phyloP scores from a whole-genome alignment of 768 basidiomycete genomes.

The Hydnum rufescens region DNA sequence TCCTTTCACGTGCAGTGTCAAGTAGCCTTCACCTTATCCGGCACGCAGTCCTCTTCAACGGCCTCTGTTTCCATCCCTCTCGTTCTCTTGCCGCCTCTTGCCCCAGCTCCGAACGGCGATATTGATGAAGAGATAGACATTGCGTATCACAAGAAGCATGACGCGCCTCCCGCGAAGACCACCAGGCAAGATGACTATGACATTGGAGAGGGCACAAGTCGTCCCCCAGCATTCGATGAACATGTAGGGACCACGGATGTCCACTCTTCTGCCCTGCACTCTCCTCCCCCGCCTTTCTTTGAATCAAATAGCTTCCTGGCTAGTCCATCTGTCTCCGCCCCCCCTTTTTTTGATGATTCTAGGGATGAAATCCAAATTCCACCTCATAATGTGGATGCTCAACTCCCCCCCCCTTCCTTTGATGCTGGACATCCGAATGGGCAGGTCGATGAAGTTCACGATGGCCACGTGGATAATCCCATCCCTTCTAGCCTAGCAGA shows the following conservation, averaged over 20 bases:
- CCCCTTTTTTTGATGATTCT: background rate
- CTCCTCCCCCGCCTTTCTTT: conserved; percentile 11
- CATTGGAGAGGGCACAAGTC: conserved; percentile 27
- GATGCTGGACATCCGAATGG: no score
- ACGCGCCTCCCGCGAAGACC: conserved; percentile 54
- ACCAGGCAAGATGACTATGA: conserved; percentile 37
- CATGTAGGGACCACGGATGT: no score
- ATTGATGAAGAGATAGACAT: conserved; percentile 33
- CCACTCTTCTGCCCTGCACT: background rate
- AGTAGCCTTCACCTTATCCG: conserved; percentile 42
- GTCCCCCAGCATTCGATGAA: conserved; percentile 70
- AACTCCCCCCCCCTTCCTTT: background rate
- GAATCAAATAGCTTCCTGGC: conserved; percentile 18
- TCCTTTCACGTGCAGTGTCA: conserved; percentile 56
- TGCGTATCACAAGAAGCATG: conserved; percentile 78
- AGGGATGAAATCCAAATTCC: no score
- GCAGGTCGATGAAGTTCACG: no score
- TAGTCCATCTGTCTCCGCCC: conserved; percentile 27
- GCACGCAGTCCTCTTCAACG: conserved; percentile 27
- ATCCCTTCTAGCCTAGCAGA: background rate
- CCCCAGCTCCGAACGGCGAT: conserved; percentile 52
- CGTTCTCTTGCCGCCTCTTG: conserved; percentile 49
- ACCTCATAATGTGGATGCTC: no score
- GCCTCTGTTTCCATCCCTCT: conserved; percentile 33
- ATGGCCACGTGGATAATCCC: no score